These are phyloP conservation scores for Sapria himalayana DNA, from an alignment of 345 rosid genomes.

Conservation along the genomic window DNA sequence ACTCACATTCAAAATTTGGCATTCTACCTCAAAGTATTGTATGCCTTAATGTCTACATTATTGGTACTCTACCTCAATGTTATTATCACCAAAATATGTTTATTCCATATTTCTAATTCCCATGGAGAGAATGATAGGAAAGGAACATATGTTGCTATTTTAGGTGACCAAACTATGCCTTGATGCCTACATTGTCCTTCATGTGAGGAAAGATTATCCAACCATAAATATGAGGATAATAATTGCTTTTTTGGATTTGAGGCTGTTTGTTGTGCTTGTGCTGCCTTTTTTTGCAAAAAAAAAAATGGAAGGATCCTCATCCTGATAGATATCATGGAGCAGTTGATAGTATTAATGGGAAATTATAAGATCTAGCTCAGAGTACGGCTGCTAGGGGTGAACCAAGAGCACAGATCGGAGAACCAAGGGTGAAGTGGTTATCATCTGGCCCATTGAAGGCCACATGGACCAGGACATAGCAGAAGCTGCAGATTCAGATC, in stretches of 20 bases:
- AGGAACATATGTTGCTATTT: too few relatives aligned
- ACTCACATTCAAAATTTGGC: too few relatives aligned
- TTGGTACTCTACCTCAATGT: too few relatives aligned
- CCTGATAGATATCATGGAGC: slow-evolving; percentile 35
- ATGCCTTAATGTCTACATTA: too few relatives aligned
- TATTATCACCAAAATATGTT: too few relatives aligned
- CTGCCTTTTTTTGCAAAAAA: slow-evolving; percentile 71
- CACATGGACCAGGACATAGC: slow-evolving; percentile 91
- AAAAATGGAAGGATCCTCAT: slow-evolving; percentile 28
- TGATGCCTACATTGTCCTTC: too few relatives aligned
- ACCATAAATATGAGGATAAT: too few relatives aligned
- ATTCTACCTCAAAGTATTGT: too few relatives aligned
- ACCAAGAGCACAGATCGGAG: slow-evolving; percentile 53
- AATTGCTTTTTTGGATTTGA: not conserved
- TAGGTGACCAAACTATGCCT: too few relatives aligned
- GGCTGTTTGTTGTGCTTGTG: slow-evolving; percentile 12
- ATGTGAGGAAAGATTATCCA: too few relatives aligned
- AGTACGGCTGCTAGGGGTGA: slow-evolving; percentile 44
- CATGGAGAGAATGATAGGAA: too few relatives aligned
- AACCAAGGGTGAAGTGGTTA: slow-evolving; percentile 80
- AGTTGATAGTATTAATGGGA: slow-evolving; percentile 34
- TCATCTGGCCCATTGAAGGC: slow-evolving; percentile 46
- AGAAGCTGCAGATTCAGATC: slow-evolving; percentile 75
- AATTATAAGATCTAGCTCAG: slow-evolving; percentile 36
- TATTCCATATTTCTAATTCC: too few relatives aligned